Conservation (phyloP, 805 yeast genomes). For the Myxozyma mucilagina region DNA sequence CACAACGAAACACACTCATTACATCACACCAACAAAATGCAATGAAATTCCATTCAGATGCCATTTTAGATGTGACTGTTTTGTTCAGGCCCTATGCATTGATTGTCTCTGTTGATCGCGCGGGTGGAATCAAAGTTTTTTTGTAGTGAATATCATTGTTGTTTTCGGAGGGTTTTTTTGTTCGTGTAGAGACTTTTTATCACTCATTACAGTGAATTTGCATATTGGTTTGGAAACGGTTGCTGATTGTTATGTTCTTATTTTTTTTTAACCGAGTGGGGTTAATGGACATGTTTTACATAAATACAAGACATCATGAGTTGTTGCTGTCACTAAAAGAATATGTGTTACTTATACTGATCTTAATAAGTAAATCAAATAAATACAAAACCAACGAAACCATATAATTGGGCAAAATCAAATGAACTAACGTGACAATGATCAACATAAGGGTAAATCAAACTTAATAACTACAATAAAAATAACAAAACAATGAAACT, state of each 20-base stretch:
- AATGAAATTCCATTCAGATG: conserved; percentile 52
- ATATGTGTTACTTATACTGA: too few relatives aligned
- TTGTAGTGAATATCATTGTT: not conserved
- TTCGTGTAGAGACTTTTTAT: not conserved
- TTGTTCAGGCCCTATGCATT: conserved; percentile 55
- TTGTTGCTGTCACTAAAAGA: too few relatives aligned
- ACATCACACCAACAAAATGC: conserved; percentile 48
- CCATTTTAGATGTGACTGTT: conserved; percentile 51
- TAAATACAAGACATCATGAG: too few relatives aligned
- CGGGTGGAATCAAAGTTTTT: conserved; percentile 64
- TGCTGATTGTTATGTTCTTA: conserved; percentile 52
- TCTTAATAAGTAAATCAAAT: too few relatives aligned
- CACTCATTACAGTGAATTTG: not conserved
- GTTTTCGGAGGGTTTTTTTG: not conserved
- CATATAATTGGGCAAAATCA: not conserved
- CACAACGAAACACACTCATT: conserved; percentile 42
- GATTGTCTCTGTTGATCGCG: conserved; percentile 65
- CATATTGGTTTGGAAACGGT: not conserved
- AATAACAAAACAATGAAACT: not conserved
- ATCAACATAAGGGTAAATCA: not conserved
- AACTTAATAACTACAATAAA: not conserved
- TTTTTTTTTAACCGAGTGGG: too few relatives aligned
- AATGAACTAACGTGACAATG: not conserved
- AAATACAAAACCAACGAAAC: too few relatives aligned
- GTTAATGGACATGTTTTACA: too few relatives aligned